These are phyloP conservation scores for Globisporangium parvum DNA, from an alignment of 352 stramenopile genomes.

Conservation along the genomic window DNA sequence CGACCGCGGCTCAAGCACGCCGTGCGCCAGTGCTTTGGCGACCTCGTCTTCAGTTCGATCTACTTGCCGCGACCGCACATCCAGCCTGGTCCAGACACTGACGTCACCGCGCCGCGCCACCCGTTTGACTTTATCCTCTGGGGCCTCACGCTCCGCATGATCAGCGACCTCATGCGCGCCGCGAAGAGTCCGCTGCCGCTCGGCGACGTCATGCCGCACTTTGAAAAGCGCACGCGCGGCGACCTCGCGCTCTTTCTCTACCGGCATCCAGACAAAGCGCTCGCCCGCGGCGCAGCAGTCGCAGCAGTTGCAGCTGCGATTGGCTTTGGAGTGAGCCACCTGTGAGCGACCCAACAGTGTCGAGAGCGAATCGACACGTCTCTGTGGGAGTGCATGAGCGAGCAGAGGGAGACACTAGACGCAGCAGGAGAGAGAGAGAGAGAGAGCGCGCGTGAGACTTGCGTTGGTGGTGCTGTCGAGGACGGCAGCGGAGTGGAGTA, in stretches of 20 bases:
- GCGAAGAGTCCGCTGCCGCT: constrained; percentile 41
- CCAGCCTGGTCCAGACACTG: constrained; percentile 30
- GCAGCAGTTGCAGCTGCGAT: constrained; percentile 36
- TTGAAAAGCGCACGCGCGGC: constrained; percentile 46
- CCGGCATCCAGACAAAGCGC: constrained; percentile 41
- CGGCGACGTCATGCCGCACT: constrained; percentile 41
- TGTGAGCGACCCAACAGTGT: constrained; percentile 15
- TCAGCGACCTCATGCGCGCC: constrained; percentile 41
- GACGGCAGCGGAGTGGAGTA: no score
- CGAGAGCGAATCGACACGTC: no score
- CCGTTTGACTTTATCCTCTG: constrained; percentile 79
- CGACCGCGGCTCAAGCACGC: constrained; percentile 25
- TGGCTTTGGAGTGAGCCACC: constrained; percentile 27
- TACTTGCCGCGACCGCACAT: constrained; percentile 59
- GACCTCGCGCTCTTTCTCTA: constrained; percentile 45
- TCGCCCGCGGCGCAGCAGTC: constrained; percentile 35
- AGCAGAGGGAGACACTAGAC: no score
- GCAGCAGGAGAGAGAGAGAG: no score
- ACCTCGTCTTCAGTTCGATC: constrained; percentile 63
- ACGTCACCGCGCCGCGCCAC: constrained; percentile 26
- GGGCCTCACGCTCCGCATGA: constrained; percentile 72
- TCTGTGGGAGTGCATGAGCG: no score
- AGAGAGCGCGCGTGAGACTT: no score
- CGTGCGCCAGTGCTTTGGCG: constrained; percentile 34
- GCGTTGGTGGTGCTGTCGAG: no score